phyloP scores from a whole-genome alignment of 805 yeast genomes.

The Ogataea haglerorum region DNA sequence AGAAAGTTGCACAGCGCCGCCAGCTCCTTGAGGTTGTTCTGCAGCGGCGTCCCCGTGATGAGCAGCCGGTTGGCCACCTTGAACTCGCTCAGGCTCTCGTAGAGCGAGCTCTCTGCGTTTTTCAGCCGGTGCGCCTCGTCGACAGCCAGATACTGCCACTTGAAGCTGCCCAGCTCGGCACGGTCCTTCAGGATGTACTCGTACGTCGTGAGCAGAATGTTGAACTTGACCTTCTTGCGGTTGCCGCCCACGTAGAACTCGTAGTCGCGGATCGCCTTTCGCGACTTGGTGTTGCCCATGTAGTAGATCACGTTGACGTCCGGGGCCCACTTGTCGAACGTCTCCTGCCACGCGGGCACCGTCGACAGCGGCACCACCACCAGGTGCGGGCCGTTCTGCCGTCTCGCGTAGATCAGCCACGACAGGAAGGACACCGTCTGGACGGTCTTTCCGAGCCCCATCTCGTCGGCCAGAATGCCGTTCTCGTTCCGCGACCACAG shows the following conservation, averaged over 20 bases:
- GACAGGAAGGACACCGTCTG: slow-evolving; percentile 93
- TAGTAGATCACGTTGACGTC: slow-evolving; percentile 90
- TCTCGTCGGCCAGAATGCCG: slow-evolving; percentile 96
- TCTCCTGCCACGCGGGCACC: slow-evolving; percentile 98
- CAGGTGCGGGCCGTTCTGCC: slow-evolving; percentile 96
- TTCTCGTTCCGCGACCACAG: slow-evolving; percentile 97
- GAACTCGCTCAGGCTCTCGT: slow-evolving; percentile 81
- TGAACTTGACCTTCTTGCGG: slow-evolving; percentile 76
- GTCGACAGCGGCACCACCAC: slow-evolving; percentile 96
- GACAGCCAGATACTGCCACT: slow-evolving; percentile 96
- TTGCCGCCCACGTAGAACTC: slow-evolving; percentile 70
- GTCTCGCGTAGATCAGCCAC: slow-evolving; percentile 91
- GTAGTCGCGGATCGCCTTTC: slow-evolving; percentile 75
- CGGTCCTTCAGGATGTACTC: slow-evolving; percentile 94
- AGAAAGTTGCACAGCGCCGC: slow-evolving; percentile 93
- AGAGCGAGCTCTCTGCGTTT: slow-evolving; percentile 88
- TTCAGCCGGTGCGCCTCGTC: slow-evolving; percentile 98
- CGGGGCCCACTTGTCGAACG: slow-evolving; percentile 97
- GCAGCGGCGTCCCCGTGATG: slow-evolving; percentile 97
- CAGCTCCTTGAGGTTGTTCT: slow-evolving; percentile 90
- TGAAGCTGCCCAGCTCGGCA: slow-evolving; percentile 70
- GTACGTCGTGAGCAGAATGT: slow-evolving; percentile 89
- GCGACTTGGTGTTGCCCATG: slow-evolving; percentile 85
- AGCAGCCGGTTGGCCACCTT: slow-evolving; percentile 79
- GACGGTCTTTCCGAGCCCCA: slow-evolving; percentile 98